Conservation (phyloP, 495 filamentous ascomycete genomes). For the Talaromyces adpressus region DNA sequence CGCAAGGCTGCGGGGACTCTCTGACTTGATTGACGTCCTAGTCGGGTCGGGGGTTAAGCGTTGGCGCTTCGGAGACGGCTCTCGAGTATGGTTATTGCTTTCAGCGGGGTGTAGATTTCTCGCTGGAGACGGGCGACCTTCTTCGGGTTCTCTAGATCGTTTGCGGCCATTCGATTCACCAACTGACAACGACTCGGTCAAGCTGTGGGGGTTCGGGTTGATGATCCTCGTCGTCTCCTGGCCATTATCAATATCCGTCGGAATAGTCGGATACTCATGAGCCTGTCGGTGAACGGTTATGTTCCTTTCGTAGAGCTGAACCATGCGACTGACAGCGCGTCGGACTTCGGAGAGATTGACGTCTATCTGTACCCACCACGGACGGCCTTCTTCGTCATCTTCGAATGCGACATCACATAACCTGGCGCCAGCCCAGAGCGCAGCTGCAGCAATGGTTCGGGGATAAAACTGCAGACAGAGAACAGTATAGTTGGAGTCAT, state of each 20-base stretch:
- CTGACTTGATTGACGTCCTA: not conserved
- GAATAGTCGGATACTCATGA: conserved; percentile 35
- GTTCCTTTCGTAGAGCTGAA: conserved; percentile 67
- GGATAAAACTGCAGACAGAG: conserved; percentile 77
- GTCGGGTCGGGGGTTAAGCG: conserved; percentile 12
- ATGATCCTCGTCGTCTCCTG: conserved; percentile 28
- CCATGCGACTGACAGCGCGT: conserved; percentile 61
- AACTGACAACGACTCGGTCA: conserved; percentile 12
- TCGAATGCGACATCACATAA: conserved; percentile 62
- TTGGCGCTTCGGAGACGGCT: conserved; percentile 34
- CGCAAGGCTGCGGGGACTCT: not conserved
- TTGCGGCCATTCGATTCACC: conserved; percentile 25
- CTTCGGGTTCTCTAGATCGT: conserved; percentile 38
- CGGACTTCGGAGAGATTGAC: conserved; percentile 56
- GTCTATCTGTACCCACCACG: conserved; percentile 79
- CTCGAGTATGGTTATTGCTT: conserved; percentile 1
- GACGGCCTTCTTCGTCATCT: conserved; percentile 61
- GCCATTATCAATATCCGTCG: conserved; percentile 21
- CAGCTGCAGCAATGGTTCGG: conserved; percentile 73
- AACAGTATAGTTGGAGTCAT: conserved; percentile 76
- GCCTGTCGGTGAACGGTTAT: conserved; percentile 39
- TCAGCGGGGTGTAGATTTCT: not conserved
- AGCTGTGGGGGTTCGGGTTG: conserved; percentile 21
- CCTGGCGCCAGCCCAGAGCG: conserved; percentile 76
- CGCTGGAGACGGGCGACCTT: conserved; percentile 1